These are phyloP conservation scores for Cyberlindnera mycetangii DNA, from an alignment of 805 yeast genomes.

Conservation along the genomic window DNA sequence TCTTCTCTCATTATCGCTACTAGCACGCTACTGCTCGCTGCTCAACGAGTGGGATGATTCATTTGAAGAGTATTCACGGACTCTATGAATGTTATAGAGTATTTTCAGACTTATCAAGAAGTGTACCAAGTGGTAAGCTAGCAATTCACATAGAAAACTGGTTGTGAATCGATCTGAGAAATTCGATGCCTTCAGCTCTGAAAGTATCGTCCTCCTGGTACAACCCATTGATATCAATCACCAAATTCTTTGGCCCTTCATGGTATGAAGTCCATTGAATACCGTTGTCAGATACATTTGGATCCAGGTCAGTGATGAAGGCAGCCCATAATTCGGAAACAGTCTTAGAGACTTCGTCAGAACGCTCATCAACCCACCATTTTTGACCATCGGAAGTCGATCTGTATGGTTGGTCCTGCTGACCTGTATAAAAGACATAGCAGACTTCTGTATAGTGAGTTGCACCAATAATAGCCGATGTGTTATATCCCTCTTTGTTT, in stretches of 20 bases:
- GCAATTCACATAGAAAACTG: constrained; percentile 7
- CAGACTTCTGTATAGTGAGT: constrained; percentile 11
- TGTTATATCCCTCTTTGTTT: constrained; percentile 5
- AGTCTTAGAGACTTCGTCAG: constrained; percentile 7
- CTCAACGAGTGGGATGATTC: too few relatives aligned
- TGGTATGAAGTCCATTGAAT: constrained; percentile 7
- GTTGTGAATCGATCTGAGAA: constrained; percentile 3
- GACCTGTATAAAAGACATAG: constrained; percentile 12
- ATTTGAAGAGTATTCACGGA: too few relatives aligned
- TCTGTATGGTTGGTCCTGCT: constrained; percentile 5
- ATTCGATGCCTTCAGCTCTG: constrained; percentile 7
- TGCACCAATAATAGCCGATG: constrained; percentile 7
- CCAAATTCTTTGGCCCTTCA: constrained; percentile 6
- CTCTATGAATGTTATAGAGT: too few relatives aligned
- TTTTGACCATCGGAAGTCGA: constrained; percentile 10
- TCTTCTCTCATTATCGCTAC: too few relatives aligned
- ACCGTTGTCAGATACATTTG: constrained; percentile 10
- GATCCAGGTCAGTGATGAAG: constrained; percentile 14
- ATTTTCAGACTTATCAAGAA: too few relatives aligned
- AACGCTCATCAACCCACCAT: constrained; percentile 10
- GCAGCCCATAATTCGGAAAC: constrained; percentile 13
- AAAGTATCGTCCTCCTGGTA: constrained; percentile 11
- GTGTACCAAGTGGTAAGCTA: background rate
- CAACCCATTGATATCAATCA: constrained; percentile 11
- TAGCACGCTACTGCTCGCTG: too few relatives aligned